Percentiles rank a stretch among this genome's conserved stretches.
Conservation (phyloP, 345 rosid species). For the Aquilaria sinensis region DNA sequence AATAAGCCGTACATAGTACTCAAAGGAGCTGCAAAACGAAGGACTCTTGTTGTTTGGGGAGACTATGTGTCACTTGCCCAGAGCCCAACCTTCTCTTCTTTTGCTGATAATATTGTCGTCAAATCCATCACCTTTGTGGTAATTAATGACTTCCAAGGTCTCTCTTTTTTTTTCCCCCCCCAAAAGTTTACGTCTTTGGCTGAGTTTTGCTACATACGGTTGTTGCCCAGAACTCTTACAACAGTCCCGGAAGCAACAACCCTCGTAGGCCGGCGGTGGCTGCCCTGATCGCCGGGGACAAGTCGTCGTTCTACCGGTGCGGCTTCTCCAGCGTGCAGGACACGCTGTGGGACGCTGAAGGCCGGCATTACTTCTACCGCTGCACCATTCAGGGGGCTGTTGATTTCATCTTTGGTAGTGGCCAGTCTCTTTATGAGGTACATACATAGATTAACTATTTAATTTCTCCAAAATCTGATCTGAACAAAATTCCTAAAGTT, state of each 20-base stretch:
- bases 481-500: not conserved
- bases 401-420: constrained; percentile 81
- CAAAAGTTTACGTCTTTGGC: not conserved
- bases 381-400: constrained; percentile 78
- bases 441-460: no score
- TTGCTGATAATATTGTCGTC: constrained; percentile 54
- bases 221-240: constrained; percentile 53
- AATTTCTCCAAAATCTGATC: not conserved
- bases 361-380: constrained; percentile 57
- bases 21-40: constrained; percentile 46
- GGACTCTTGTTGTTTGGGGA: constrained; percentile 58
- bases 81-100: constrained; percentile 61
- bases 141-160: not conserved
- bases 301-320: constrained; percentile 44
- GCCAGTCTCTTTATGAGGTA: constrained; percentile 78
- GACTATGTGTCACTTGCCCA: constrained; percentile 35
- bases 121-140: constrained; percentile 51
- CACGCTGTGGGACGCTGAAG: constrained; percentile 68
- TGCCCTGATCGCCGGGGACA: constrained; percentile 62
- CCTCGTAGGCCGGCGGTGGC: constrained; percentile 51
- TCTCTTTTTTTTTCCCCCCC: not conserved
- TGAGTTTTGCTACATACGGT: not conserved
- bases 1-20: constrained; percentile 62
- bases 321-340: constrained; percentile 69
- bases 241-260: constrained; percentile 33